Evolutionary conservation across 305 asterid species (phyloP).

Genomic region (Stenogyne calaminthoides): DNA sequence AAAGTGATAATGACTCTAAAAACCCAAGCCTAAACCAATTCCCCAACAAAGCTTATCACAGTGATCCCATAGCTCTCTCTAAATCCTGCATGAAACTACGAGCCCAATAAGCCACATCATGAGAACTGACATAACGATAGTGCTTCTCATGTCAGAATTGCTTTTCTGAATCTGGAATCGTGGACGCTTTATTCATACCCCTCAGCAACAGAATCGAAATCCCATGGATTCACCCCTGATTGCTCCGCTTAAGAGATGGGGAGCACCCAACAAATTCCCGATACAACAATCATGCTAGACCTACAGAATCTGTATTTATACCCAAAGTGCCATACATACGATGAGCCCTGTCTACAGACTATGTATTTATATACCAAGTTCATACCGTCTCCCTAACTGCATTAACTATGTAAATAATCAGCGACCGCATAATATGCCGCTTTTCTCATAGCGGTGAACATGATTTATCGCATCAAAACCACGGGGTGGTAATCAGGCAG

Average conservation of each 20-base stretch:
- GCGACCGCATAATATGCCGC: conserved; percentile 74
- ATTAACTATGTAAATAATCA: conserved; percentile 73
- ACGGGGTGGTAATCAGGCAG: conserved; percentile 51
- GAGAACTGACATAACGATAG: conserved; percentile 69
- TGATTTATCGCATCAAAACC: conserved; percentile 59
- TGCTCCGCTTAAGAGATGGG: conserved; percentile 21
- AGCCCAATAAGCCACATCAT: conserved; percentile 73
- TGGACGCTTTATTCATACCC: conserved; percentile 53
- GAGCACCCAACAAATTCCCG: conserved; percentile 35
- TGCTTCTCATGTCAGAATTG: conserved; percentile 73
- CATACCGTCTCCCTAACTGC: conserved; percentile 87
- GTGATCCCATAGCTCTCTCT: conserved; percentile 74
- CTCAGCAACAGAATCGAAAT: conserved; percentile 68
- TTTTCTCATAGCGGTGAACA: conserved; percentile 58
- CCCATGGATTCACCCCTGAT: conserved; percentile 87
- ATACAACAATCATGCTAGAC: conserved; percentile 75
- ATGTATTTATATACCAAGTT: conserved; percentile 71
- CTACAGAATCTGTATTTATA: conserved; percentile 36
- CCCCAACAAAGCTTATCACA: conserved; percentile 73
- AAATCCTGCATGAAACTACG: too few relatives aligned
- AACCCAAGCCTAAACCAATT: conserved; percentile 69
- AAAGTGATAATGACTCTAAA: conserved; percentile 69
- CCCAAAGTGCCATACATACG: conserved; percentile 48
- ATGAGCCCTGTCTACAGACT: conserved; percentile 68
- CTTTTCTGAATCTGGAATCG: conserved; percentile 54